These are phyloP conservation scores for Logfia minima DNA, from an alignment of 129 eudicot species.

Conservation along the genomic window DNA sequence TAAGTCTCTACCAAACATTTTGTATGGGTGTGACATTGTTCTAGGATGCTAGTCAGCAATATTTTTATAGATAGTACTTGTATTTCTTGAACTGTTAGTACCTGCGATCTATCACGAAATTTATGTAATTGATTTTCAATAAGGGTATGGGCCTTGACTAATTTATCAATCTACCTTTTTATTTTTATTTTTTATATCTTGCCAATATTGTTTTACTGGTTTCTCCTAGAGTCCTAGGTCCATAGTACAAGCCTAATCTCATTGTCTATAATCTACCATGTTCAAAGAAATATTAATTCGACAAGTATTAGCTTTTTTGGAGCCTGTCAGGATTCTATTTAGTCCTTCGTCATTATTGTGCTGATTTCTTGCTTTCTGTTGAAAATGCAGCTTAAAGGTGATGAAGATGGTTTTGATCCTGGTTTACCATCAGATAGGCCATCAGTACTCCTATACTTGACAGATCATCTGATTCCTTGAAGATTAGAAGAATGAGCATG, in stretches of 20 bases:
- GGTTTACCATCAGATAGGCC: conserved; percentile 71
- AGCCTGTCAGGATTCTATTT: background rate
- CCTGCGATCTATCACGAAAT: background rate
- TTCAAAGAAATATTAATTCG: conserved; percentile 10
- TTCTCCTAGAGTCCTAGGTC: conserved; percentile 4
- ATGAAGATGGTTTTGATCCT: conserved; percentile 46
- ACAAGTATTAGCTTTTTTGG: conserved; percentile 11
- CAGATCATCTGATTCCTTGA: conserved; percentile 66
- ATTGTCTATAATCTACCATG: conserved; percentile 11
- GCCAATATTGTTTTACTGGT: conserved; percentile 1
- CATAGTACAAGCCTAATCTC: conserved; percentile 7
- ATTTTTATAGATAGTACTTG: background rate
- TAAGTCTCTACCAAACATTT: conserved; percentile 9
- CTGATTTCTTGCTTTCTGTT: conserved; percentile 28
- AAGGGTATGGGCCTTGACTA: conserved; percentile 1
- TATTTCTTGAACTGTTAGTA: conserved; percentile 8
- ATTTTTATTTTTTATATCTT: background rate
- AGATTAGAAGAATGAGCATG: conserved; percentile 52
- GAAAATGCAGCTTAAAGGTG: conserved; percentile 58
- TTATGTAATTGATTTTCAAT: background rate
- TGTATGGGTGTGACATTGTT: conserved; percentile 1
- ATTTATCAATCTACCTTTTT: background rate
- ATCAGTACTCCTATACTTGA: conserved; percentile 77
- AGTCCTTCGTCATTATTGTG: conserved; percentile 1
- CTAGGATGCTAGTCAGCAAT: background rate